Base-by-base conservation (phyloP, 768 basidiomycete genomes). In the Kwoniella shandongensis region DNA sequence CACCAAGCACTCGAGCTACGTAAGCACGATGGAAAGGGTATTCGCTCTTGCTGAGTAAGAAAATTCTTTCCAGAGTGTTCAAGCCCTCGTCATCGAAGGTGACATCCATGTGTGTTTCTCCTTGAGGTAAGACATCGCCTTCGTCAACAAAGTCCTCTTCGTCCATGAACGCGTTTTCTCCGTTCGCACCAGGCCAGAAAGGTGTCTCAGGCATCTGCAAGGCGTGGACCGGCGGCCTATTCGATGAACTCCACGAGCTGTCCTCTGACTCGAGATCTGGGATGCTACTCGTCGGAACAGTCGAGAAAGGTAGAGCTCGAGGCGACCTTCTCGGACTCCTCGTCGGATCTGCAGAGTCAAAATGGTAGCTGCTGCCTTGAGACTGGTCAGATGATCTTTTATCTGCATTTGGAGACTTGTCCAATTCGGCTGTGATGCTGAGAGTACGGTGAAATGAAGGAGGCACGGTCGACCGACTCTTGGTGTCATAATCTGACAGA, bases 21-120 rank as follows among this genome's bases (percentile, higher is more conserved):
- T 86, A 94, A 38, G 89, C 82, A 36, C 82, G 78, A 68, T 85
- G 85, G 58, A 84, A 83, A 29, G 79, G 77, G 44, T 85, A 84
- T 61, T 84, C 84, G 77, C 89, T 91, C 60, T 86, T 82, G 59
- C 87, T 86, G 67, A 90, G 89, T 48, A 96, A 83, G 78, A 91
- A 96, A 59, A 94, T 93, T 71, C 88, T 86, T 78, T 97, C 93
- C 45, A 97, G 83, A 20, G 88, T 83, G 75, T 79, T 88, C 59
- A 93, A 81, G 51, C 84, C 84, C 61, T 90, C 89, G 63, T 91
- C 88, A 63, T 92, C 90, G 69, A 86, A 77, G 17, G 75, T 77
- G 45, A 79, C 75, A 44, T 78, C 79, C 56, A 75, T 65, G 15
- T 66, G 65, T 3, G 64, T 36, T 25, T 72, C 73, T 2, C 61